phyloP scores from a whole-genome alignment of 257 asterid genomes.

The Solanum paucissectum region DNA sequence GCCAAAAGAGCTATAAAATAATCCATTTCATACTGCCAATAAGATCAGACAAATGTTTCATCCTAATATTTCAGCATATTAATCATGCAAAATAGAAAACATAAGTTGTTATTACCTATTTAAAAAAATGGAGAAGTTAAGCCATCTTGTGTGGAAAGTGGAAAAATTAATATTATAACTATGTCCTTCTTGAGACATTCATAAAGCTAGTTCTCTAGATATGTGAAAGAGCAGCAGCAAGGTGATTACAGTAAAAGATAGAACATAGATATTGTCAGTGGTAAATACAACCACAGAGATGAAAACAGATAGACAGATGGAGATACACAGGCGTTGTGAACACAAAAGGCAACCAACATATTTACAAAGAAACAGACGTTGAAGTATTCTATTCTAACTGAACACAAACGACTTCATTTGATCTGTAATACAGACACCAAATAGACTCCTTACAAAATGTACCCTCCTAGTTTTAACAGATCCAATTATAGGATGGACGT shows the following conservation, averaged over 20 bases:
- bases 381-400: not conserved
- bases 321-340: not conserved
- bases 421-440: not conserved
- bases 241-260: not conserved
- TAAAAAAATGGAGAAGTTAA: not conserved
- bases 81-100: not conserved
- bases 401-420: not conserved
- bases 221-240: not conserved
- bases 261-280: not conserved
- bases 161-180: not conserved
- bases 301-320: not conserved
- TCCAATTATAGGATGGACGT: not conserved
- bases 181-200: not conserved
- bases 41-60: not conserved
- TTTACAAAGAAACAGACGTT: not conserved
- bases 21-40: not conserved
- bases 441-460: not conserved
- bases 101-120: not conserved
- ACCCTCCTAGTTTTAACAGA: not conserved
- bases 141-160: not conserved
- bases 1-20: not conserved
- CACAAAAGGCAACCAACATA: not conserved
- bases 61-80: not conserved
- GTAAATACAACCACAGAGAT: not conserved
- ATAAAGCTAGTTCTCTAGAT: not conserved